These are phyloP conservation scores for Chenopodium album DNA, from an alignment of 148 eudicot genomes.

Conservation along the genomic window DNA sequence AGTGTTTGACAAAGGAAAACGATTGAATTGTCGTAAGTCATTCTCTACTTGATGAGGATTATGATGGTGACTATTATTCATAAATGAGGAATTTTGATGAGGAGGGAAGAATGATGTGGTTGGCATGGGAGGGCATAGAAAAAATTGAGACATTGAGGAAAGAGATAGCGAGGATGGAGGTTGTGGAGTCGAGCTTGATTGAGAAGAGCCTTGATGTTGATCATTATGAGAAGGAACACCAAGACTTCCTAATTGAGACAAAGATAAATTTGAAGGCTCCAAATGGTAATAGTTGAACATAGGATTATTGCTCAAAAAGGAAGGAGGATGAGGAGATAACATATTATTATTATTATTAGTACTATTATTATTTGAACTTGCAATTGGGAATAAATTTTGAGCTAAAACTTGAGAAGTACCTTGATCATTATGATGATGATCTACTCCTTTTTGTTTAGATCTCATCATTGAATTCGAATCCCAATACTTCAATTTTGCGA, in stretches of 20 bases:
- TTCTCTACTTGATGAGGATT: constrained; percentile 26
- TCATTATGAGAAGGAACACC: constrained; percentile 34
- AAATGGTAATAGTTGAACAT: constrained; percentile 40
- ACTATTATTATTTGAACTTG: constrained; percentile 24
- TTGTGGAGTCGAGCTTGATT: constrained; percentile 19
- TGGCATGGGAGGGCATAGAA: constrained; percentile 36
- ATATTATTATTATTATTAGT: constrained; percentile 13
- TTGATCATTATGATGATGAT: constrained; percentile 22
- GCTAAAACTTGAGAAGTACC: constrained; percentile 39
- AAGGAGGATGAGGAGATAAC: constrained; percentile 20
- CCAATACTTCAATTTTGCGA: constrained; percentile 33
- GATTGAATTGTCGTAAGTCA: constrained; percentile 39
- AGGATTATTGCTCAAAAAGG: constrained; percentile 35
- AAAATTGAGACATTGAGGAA: constrained; percentile 37
- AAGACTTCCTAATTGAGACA: constrained; percentile 49
- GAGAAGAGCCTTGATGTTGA: constrained; percentile 22
- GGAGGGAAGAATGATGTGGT: constrained; percentile 35
- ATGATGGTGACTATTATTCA: constrained; percentile 7
- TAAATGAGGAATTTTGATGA: constrained; percentile 22
- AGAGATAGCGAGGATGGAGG: constrained; percentile 27
- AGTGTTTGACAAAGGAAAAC: constrained; percentile 31
- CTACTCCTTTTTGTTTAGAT: constrained; percentile 37
- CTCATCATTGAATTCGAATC: constrained; percentile 25
- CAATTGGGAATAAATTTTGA: constrained; percentile 53
- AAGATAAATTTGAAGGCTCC: constrained; percentile 58